Evolutionary conservation across 2,329 filamentous ascomycete species (phyloP), one percentile per base, ranked within the genome.

Genomic region (Fusarium ambrosium): DNA sequence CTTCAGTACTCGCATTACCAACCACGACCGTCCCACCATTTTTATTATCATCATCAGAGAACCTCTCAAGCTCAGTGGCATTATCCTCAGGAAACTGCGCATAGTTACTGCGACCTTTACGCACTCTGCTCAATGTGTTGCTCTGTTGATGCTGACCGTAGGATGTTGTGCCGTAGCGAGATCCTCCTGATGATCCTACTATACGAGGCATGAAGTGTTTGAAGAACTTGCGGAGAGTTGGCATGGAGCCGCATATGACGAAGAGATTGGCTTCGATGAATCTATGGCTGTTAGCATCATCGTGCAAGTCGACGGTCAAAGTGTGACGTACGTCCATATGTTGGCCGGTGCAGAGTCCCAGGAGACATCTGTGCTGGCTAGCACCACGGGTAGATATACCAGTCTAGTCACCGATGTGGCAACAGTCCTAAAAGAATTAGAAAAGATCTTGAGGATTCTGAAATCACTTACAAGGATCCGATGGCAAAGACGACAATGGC

Each of bases 401-500:
- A 82, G 63, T 14, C 81, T 78, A 6, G 82, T 71, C 6, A 81
- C 62, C 0, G 81, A 82, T 2, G 82, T 83, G 0, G 79, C 75
- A 22, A 83, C 64, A 1, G 82, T 83, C 4, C 48, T 53, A 14
- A 1, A 20, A 32, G 11, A 7, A 32, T 53, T 4, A 53, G 48
- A 32, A 53, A 53, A 8, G 18, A 20, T 6, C 18, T 32, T n/a
- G 0, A 32, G 10, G 1, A 8, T 32, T 32, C 27, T 8, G 10
- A n/a, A 32, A 32, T 13, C 27, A 53, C 48, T 53, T 53, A 53
- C 27, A 78, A 32, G 2, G 77, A 84, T 41, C 84, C 86, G 14
- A 88, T 77, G 9, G 82, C 85, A 66, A 89, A 87, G 32, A 88
- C 83, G 3, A 83, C 68, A 2, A 82, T 79, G 0, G 87, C 80